phyloP scores from a whole-genome alignment of 108 stramenopile species.

The Skeletonema potamos region DNA sequence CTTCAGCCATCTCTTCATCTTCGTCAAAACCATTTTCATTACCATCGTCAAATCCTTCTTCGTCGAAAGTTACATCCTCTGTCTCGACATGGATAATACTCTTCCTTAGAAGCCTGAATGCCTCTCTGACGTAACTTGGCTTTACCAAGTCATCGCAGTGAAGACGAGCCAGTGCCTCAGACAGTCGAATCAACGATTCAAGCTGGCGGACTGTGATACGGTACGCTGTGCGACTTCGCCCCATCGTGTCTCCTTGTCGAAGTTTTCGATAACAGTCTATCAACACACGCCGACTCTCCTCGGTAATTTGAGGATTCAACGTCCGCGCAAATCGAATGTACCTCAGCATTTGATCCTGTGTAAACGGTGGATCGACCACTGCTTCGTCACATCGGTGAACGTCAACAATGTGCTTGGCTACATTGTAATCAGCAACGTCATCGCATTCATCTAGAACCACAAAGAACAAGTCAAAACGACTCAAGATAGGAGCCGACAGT shows the following conservation, averaged over 20 bases:
- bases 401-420: constrained; percentile 95
- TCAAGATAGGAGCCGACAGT: constrained; percentile 95
- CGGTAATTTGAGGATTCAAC: constrained; percentile 86
- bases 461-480: constrained; percentile 99
- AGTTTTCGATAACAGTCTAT: constrained; percentile 98
- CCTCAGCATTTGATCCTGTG: constrained; percentile 85
- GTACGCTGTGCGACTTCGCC: constrained; percentile 92
- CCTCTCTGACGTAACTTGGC: constrained; percentile 91
- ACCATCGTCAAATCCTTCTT: constrained; percentile 66
- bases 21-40: constrained; percentile 20
- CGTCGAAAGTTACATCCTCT: constrained; percentile 93
- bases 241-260: constrained; percentile 93
- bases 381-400: constrained; percentile 82
- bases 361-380: constrained; percentile 81
- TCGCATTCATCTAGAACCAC: constrained; percentile 98
- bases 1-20: constrained; percentile 28
- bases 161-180: constrained; percentile 94
- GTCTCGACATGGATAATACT: constrained; percentile 98
- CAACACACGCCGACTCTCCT: constrained; percentile 77
- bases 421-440: constrained; percentile 87
- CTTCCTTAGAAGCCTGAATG: constrained; percentile 92
- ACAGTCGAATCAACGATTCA: constrained; percentile 96
- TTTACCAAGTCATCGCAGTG: constrained; percentile 89
- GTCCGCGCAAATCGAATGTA: constrained; percentile 97
- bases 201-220: constrained; percentile 99